Percentiles rank a stretch among this genome's conserved stretches.
Conservation (phyloP, 1,284 basidiomycete species). For the Trichosporon ovoides region DNA sequence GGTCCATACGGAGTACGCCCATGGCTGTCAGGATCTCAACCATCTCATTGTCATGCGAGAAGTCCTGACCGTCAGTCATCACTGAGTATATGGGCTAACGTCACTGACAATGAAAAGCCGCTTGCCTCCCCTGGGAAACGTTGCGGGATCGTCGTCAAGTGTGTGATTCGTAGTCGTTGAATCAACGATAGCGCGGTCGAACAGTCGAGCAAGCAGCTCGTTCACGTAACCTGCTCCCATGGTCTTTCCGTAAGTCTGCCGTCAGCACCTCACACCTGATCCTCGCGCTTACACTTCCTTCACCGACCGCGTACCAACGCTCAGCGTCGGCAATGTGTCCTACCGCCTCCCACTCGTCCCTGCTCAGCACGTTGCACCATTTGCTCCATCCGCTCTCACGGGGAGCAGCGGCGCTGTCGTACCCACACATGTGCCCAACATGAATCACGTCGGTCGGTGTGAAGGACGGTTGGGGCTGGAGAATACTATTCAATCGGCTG, state of each 20-base stretch:
- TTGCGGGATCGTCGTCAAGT: constrained; percentile 59
- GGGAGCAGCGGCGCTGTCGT: constrained; percentile 54
- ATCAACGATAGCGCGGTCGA: constrained; percentile 58
- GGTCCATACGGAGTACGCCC: constrained; percentile 51
- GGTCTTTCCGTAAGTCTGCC: constrained; percentile 29
- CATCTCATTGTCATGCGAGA: constrained; percentile 77
- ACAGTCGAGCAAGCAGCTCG: constrained; percentile 75
- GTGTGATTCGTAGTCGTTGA: constrained; percentile 74
- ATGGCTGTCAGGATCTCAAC: constrained; percentile 68
- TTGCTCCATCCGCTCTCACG: constrained; percentile 52
- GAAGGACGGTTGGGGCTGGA: constrained; percentile 58
- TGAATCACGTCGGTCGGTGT: constrained; percentile 56
- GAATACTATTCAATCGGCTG: constrained; percentile 49
- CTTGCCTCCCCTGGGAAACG: constrained; percentile 58
- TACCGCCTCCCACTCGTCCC: constrained; percentile 58
- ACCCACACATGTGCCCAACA: constrained; percentile 69
- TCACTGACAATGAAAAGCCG: constrained; percentile 40
- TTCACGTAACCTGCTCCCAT: constrained; percentile 67
- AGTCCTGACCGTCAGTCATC: constrained; percentile 52
- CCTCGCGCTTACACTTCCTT: constrained; percentile 56
- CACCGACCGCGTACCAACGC: constrained; percentile 62
- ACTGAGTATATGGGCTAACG: neutral
- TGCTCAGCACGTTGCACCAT: constrained; percentile 65
- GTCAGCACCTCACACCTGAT: neutral
- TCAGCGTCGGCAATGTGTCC: constrained; percentile 68